phyloP scores from a whole-genome alignment of 148 eudicot genomes.

The Nyssa sinensis region DNA sequence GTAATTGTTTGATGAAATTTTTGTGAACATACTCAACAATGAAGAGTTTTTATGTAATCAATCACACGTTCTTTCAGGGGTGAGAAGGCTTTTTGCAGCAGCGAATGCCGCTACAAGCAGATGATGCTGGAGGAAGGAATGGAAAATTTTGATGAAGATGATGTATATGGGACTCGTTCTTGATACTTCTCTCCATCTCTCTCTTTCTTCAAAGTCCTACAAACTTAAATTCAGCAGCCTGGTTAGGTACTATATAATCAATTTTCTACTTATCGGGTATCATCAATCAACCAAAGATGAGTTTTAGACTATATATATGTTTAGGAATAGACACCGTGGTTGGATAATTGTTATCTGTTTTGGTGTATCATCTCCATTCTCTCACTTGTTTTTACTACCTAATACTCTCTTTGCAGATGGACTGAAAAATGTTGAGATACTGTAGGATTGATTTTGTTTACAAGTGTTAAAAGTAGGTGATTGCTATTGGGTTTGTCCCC shows the following conservation, averaged over 20 bases:
- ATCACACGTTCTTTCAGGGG: conserved; percentile 38
- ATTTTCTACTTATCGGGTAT: background rate
- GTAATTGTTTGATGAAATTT: background rate
- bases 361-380: background rate
- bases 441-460: background rate
- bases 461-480: background rate
- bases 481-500: background rate
- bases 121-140: conserved; percentile 44
- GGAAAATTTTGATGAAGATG: conserved; percentile 10
- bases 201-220: background rate
- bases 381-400: background rate
- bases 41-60: background rate
- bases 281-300: conserved; percentile 10
- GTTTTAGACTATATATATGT: background rate
- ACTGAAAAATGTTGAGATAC: background rate
- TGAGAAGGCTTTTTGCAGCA: conserved; percentile 65
- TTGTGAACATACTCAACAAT: too few relatives aligned
- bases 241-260: background rate
- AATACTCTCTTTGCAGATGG: background rate
- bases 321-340: background rate
- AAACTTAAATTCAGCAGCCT: background rate
- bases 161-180: conserved; percentile 11
- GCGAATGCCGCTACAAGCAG: conserved; percentile 48
- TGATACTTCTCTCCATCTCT: conserved; percentile 5
- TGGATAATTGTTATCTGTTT: conserved; percentile 10